These are phyloP conservation scores for Zhuliangozyma blackwelliae DNA, from an alignment of 1,139 yeast genomes.

Conservation along the genomic window DNA sequence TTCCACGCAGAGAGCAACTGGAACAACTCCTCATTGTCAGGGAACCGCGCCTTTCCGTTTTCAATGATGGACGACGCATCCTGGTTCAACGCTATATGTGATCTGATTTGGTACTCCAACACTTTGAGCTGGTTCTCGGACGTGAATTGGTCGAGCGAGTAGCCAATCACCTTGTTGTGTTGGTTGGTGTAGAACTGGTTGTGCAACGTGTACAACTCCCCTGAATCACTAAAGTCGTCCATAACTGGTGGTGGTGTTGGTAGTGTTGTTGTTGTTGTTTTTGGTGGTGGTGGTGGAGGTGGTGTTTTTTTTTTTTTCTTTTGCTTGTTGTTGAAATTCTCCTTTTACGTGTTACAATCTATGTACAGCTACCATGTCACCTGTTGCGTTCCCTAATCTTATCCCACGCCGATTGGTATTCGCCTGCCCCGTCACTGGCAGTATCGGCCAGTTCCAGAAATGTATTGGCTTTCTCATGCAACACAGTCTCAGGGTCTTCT, in stretches of 20 bases:
- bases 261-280: not conserved
- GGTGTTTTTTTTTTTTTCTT: slow-evolving; percentile 2
- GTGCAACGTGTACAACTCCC: slow-evolving; percentile 40
- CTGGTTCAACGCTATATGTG: slow-evolving; percentile 33
- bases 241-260: slow-evolving; percentile 12
- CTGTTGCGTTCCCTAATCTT: not conserved
- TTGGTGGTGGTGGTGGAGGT: slow-evolving; percentile 3
- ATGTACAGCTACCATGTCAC: not conserved
- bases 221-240: slow-evolving; percentile 40
- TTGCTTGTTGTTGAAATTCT: no score
- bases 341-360: not conserved
- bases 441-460: slow-evolving; percentile 9
- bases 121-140: slow-evolving; percentile 36
- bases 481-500: no score
- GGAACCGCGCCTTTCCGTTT: slow-evolving; percentile 30
- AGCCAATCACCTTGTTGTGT: slow-evolving; percentile 32
- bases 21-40: slow-evolving; percentile 35
- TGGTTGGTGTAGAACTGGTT: slow-evolving; percentile 48
- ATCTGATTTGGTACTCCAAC: slow-evolving; percentile 40
- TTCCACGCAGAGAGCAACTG: slow-evolving; percentile 41
- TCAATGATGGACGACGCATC: slow-evolving; percentile 43
- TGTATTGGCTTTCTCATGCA: slow-evolving; percentile 25
- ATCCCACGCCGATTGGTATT: not conserved
- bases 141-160: slow-evolving; percentile 32
- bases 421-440: no score